Evolutionary conservation across 805 yeast species (phyloP), one percentile per base, ranked within the genome.

Genomic region (Brettanomyces sp.): DNA sequence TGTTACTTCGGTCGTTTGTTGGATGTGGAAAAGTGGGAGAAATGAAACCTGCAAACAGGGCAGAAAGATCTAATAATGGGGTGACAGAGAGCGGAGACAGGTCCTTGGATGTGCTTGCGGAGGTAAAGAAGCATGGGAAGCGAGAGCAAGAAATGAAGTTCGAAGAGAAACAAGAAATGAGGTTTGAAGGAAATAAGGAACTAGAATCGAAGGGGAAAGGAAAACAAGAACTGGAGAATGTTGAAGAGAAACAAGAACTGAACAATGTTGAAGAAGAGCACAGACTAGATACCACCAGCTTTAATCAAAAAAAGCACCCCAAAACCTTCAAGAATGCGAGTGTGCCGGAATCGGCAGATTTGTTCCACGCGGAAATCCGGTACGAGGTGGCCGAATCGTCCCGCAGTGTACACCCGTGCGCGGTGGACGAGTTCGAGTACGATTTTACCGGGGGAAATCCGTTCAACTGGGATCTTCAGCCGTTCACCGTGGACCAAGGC

Each of bases 401-500:
- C 1, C 2, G 22, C 3, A 3, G 37, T 1, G 22, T 35, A 2
- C 44, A 36, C 43, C 45, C 57, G 7, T 62, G 65, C 52, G 66
- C 65, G 11, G 63, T 62, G 21, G 59, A 56, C 38, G 63, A 60
- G 34, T 58, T 51, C 41, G 63, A 62, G 38, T 59, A 56, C 37
- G 61, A 61, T 43, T 61, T 60, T 45, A 49, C 56, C 4, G 47
- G 52, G 25, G 43, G 58, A 11, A 60, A 57, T 40, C 64, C 65
- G 2, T 46, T 59, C 36, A 54, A 55, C 48, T 62, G 66, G 66
- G 60, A 61, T 44, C 40, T 62, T 8, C 49, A 53, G 28, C 52
- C 54, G 11, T 40, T 53, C 32, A 53, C 52, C 0, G 43, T 55
- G 24, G 43, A 40, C 24, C 4, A 11, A 9, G 12, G 25, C 24